These are phyloP conservation scores for Brassica incana DNA, from an alignment of 345 rosid genomes.

Conservation along the genomic window DNA sequence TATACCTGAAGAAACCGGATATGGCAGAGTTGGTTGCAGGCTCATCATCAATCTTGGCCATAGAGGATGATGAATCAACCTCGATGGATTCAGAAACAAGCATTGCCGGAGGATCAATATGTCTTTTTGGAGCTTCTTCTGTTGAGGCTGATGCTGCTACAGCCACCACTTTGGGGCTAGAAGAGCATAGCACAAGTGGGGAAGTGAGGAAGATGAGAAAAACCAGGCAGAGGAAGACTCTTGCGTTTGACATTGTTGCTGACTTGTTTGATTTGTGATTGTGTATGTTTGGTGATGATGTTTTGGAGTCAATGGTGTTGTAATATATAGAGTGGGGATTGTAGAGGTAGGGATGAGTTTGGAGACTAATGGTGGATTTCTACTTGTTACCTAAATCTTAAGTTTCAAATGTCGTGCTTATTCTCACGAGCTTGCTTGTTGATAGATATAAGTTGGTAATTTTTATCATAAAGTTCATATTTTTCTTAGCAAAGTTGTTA, in stretches of 20 bases:
- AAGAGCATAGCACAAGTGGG: conserved; percentile 30
- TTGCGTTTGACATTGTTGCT: conserved; percentile 33
- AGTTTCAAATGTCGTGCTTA: conserved; percentile 19
- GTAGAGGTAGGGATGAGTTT: background rate
- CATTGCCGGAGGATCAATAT: conserved; percentile 20
- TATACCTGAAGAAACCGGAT: conserved; percentile 31
- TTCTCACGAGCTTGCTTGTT: conserved; percentile 18
- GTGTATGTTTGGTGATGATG: conserved; percentile 22
- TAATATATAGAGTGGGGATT: conserved; percentile 26
- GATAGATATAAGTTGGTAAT: conserved; percentile 1
- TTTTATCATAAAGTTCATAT: background rate
- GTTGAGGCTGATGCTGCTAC: conserved; percentile 17
- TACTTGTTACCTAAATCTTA: conserved; percentile 36
- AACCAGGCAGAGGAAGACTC: conserved; percentile 23
- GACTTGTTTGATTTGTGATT: background rate
- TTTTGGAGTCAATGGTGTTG: conserved; percentile 22
- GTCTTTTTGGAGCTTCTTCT: conserved; percentile 8
- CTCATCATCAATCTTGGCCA: conserved; percentile 30
- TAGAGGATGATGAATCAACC: conserved; percentile 27
- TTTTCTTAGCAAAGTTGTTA: background rate
- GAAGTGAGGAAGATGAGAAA: conserved; percentile 27
- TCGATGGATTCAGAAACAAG: conserved; percentile 12
- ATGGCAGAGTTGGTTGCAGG: conserved; percentile 24
- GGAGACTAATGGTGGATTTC: conserved; percentile 16
- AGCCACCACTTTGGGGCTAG: background rate